Base-by-base conservation (phyloP, 2,329 filamentous ascomycete species). In the Tolypocladium ovalisporum region DNA sequence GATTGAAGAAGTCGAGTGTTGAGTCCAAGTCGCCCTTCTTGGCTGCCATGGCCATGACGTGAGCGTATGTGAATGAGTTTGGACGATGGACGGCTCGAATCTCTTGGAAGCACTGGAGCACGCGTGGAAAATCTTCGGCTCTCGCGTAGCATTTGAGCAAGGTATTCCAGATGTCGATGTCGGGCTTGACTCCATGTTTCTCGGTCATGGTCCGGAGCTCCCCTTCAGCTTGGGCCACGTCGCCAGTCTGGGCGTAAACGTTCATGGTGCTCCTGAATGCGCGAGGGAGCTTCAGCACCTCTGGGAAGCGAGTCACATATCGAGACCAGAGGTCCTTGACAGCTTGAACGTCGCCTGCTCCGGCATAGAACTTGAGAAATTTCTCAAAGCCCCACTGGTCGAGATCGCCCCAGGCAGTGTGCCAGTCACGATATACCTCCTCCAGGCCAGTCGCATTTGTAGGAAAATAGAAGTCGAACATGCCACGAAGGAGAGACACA, bases 11-110 rank as follows among this genome's bases (percentile, higher is more conserved):
- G 27, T 85, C 77, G 29, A 87, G 75, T 1, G 88, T 84, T 55
- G 81, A 81, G 27, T 86, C 81, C 1, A 92, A 72, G 67, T 97
- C 91, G 27, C 92, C 91, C 62, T 83, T 80, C 17, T 77, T 78
- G 19, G 86, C 85, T 54, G 83, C 83, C 64, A 95, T 77, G 29
- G 83, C 79, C 81, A 96, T 88, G 61, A 96, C 73, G 6, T 86
- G 87, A 3, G 81, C 83, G 64, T 90, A 90, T 0, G 86, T 88
- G 63, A 82, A 79, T 0, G 73, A 65, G 67, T 89, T 82, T 0
- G 88, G 86, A 27, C 70, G 65, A 4, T 83, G 64, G 36, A 59
- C 73, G 65, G 60, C 68, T 64, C 63, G 77, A 61, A 94, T 78
- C 12, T 79, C 72, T 22, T 84, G 77, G 64, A 95, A 91, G 54